Evolutionary conservation across 495 filamentous ascomycete species (phyloP).

Genomic region (Articulospora tetracladia): DNA sequence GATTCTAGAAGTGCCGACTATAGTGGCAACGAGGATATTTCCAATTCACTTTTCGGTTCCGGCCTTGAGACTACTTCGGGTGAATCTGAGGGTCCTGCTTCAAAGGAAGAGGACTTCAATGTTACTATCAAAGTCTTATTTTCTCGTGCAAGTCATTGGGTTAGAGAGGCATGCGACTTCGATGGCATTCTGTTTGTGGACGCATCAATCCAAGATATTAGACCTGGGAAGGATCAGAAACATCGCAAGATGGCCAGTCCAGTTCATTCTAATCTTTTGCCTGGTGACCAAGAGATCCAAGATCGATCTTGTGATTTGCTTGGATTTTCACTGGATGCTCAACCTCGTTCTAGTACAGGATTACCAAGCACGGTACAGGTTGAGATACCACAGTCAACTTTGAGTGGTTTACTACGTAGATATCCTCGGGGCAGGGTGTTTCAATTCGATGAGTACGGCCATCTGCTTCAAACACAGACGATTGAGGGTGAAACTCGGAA

Average conservation of each 20-base stretch:
- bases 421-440: slow-evolving; percentile 35
- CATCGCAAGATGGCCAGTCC: neutral
- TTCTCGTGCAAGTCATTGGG: slow-evolving; percentile 39
- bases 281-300: neutral
- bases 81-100: neutral
- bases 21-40: neutral
- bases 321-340: slow-evolving; percentile 4
- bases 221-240: neutral
- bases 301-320: slow-evolving; percentile 7
- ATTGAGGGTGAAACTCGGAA: neutral
- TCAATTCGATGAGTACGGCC: slow-evolving; percentile 30
- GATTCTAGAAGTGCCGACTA: neutral
- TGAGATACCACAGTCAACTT: slow-evolving; percentile 27
- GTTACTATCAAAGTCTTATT: slow-evolving; percentile 20
- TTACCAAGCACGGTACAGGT: neutral
- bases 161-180: slow-evolving; percentile 43
- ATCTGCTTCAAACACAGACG: slow-evolving; percentile 7
- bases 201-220: slow-evolving; percentile 27
- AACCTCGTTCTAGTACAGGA: neutral
- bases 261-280: neutral
- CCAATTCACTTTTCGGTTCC: neutral
- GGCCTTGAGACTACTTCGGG: neutral
- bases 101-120: neutral
- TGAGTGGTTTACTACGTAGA: slow-evolving; percentile 29
- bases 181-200: slow-evolving; percentile 50